Conservation (phyloP, 2,329 filamentous ascomycete genomes). For the Colletotrichum cereale region DNA sequence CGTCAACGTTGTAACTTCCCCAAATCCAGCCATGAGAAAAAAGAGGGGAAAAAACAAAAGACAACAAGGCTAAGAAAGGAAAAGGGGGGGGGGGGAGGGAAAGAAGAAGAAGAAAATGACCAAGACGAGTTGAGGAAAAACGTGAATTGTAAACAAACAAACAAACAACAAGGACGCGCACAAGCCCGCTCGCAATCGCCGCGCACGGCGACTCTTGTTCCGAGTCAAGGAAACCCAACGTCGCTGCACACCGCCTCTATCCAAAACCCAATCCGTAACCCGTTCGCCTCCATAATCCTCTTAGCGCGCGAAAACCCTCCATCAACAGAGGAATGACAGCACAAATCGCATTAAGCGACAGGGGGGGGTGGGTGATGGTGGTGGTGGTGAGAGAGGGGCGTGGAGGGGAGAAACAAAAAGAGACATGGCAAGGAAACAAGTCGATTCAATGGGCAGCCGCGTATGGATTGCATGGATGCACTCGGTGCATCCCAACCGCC, state of each 20-base stretch:
- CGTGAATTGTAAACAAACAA: conserved; percentile 13
- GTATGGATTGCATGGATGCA: not conserved
- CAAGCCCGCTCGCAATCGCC: not conserved
- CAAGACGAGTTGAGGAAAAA: not conserved
- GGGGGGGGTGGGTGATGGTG: too few species aligned
- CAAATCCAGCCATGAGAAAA: not conserved
- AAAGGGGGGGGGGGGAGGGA: not conserved
- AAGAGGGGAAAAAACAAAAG: too few species aligned
- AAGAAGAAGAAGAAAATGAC: not conserved
- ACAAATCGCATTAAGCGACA: not conserved
- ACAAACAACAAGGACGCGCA: conserved; percentile 12
- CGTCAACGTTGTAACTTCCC: conserved; percentile 2
- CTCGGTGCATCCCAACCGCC: not conserved
- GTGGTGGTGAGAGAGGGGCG: too few species aligned
- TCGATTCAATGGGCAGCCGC: not conserved
- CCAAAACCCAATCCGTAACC: conserved; percentile 30
- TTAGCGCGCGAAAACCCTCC: conserved; percentile 10
- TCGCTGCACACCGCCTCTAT: conserved; percentile 30
- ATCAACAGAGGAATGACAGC: not conserved
- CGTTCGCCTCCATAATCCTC: conserved; percentile 18
- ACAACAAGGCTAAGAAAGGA: not conserved
- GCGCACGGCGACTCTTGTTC: not conserved
- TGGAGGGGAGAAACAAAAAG: not conserved
- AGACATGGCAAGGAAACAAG: not conserved
- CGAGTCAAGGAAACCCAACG: not conserved